These are phyloP conservation scores for Potentilla sterilis DNA, from an alignment of 306 rosid genomes.

Conservation along the genomic window DNA sequence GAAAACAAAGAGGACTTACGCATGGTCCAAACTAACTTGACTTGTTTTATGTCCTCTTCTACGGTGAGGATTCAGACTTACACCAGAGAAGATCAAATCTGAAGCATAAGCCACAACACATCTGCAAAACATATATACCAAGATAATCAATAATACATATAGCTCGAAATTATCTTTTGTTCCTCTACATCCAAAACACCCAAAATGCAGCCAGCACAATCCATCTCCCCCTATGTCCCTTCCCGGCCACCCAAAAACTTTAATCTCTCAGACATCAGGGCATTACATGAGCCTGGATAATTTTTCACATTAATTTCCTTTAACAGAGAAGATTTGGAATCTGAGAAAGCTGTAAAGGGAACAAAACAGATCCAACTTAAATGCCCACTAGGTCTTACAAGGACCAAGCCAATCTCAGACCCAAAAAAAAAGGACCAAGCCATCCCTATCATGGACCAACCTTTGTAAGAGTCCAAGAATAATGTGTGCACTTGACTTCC, in stretches of 20 bases:
- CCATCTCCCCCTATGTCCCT: background rate
- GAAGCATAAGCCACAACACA: constrained; percentile 93
- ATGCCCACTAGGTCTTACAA: background rate
- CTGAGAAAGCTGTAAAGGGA: background rate
- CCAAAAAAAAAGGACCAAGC: too few species aligned
- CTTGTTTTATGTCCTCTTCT: constrained; percentile 53
- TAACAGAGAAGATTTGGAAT: background rate
- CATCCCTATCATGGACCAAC: background rate
- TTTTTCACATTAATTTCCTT: background rate
- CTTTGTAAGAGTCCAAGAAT: background rate
- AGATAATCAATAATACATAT: background rate
- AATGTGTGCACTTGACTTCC: background rate
- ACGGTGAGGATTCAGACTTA: constrained; percentile 83
- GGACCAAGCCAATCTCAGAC: background rate
- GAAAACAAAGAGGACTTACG: constrained; percentile 54
- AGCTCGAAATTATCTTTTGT: background rate
- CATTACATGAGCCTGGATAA: background rate
- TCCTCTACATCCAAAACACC: background rate
- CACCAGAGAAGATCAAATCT: constrained; percentile 71
- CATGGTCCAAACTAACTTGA: constrained; percentile 81
- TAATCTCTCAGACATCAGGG: background rate
- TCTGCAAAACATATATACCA: constrained; percentile 43
- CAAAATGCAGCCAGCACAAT: background rate
- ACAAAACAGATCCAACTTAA: background rate
- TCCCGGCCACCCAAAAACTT: background rate